phyloP scores from a whole-genome alignment of 768 basidiomycete genomes.

The Cyclocybe aegerita region DNA sequence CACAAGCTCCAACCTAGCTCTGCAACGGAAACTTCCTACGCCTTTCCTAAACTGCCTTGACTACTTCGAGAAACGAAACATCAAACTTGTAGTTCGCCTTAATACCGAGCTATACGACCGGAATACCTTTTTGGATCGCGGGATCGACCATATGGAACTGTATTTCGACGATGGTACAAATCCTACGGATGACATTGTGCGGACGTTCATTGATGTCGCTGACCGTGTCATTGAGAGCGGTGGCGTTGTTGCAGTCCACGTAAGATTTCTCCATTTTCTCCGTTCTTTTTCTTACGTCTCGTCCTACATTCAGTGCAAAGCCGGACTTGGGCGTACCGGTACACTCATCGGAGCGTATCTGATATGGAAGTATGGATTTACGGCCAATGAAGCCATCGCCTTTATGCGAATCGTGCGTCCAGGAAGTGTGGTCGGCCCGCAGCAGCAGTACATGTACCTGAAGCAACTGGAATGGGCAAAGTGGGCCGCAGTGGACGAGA shows the following conservation, averaged over 20 bases:
- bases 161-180: conserved; percentile 99
- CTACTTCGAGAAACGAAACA: conserved; percentile 83
- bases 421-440: conserved; percentile 89
- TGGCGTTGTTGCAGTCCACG: conserved; percentile 87
- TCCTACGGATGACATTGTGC: conserved; percentile 92
- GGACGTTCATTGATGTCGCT: conserved; percentile 84
- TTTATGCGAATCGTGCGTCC: conserved; percentile 98
- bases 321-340: conserved; percentile 94
- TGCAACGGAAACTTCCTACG: conserved; percentile 75
- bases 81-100: conserved; percentile 90
- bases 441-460: conserved; percentile 93
- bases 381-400: conserved; percentile 92
- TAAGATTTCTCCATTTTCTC: conserved; percentile 36
- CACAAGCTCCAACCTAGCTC: conserved; percentile 46
- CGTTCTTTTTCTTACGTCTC: conserved; percentile 13
- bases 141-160: conserved; percentile 87
- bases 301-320: conserved; percentile 73
- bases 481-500: conserved; percentile 88
- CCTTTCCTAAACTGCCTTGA: conserved; percentile 91
- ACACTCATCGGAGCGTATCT: conserved; percentile 97
- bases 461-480: conserved; percentile 93
- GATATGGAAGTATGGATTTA: conserved; percentile 98
- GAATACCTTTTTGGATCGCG: conserved; percentile 75
- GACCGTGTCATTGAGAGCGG: conserved; percentile 77
- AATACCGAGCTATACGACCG: conserved; percentile 93